phyloP scores from a whole-genome alignment of 2,329 filamentous ascomycete genomes.

The Neocatenulostroma microsporum region DNA sequence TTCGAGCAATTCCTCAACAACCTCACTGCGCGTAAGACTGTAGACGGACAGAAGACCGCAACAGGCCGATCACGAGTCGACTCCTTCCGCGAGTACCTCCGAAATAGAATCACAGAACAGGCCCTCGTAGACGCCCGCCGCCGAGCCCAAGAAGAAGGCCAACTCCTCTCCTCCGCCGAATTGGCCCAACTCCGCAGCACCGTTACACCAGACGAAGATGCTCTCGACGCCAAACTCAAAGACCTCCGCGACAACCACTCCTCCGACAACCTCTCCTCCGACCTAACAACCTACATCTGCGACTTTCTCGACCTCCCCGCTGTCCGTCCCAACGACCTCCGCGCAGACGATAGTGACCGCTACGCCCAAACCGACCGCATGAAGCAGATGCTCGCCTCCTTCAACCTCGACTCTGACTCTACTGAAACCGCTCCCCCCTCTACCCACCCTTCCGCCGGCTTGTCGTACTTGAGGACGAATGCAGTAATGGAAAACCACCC shows the following conservation, averaged over 20 bases:
- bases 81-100: conserved; percentile 27
- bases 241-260: conserved; percentile 42
- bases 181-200: conserved; percentile 1
- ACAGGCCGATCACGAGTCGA: conserved; percentile 19
- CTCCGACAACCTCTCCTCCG: conserved; percentile 39
- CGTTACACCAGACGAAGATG: conserved; percentile 18
- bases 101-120: conserved; percentile 16
- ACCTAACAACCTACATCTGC: conserved; percentile 46
- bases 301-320: conserved; percentile 51
- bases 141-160: conserved; percentile 16
- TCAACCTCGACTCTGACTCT: conserved; percentile 1
- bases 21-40: conserved; percentile 1
- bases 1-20: conserved; percentile 47
- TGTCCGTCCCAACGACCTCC: no score
- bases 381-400: no score
- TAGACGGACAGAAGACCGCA: conserved; percentile 26
- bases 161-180: conserved; percentile 6
- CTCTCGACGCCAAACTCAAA: conserved; percentile 23
- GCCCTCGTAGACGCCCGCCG: conserved; percentile 5
- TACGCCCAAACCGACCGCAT: conserved; percentile 32
- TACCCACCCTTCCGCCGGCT: conserved; percentile 58
- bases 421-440: conserved; percentile 48
- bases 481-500: conserved; percentile 35
- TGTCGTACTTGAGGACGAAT: conserved; percentile 53
- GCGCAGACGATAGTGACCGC: background rate